Conservation (phyloP, 1,284 basidiomycete genomes). For the Ustilago bromivora region DNA sequence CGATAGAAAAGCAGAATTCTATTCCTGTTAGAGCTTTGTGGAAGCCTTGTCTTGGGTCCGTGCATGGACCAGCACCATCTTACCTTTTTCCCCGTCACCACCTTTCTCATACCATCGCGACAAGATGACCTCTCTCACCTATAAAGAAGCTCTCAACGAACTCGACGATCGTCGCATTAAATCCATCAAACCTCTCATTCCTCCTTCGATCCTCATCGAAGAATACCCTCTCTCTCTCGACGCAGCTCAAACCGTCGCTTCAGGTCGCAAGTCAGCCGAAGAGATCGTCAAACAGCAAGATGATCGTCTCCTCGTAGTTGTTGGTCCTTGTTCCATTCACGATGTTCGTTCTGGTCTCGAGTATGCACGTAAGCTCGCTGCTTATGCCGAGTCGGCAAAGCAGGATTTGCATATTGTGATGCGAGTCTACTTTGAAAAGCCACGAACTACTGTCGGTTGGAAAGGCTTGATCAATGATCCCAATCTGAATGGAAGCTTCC, state of each 20-base stretch:
- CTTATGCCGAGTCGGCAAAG: slow-evolving; percentile 82
- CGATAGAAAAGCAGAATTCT: too few species aligned
- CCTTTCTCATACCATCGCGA: background rate
- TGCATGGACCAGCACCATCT: background rate
- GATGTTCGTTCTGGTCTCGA: slow-evolving; percentile 67
- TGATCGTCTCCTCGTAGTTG: slow-evolving; percentile 66
- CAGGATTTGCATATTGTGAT: slow-evolving; percentile 94
- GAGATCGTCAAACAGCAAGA: slow-evolving; percentile 63
- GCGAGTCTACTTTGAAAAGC: slow-evolving; percentile 72
- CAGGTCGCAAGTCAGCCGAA: slow-evolving; percentile 58
- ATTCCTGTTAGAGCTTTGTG: too few species aligned
- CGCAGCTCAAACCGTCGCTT: slow-evolving; percentile 59
- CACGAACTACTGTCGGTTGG: slow-evolving; percentile 93
- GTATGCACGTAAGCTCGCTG: slow-evolving; percentile 74
- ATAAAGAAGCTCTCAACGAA: slow-evolving; percentile 63
- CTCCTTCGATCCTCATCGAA: slow-evolving; percentile 66
- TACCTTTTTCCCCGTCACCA: slow-evolving; percentile 3
- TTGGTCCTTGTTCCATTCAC: slow-evolving; percentile 68
- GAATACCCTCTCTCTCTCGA: slow-evolving; percentile 63
- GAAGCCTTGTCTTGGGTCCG: background rate
- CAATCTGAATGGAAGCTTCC: slow-evolving; percentile 82
- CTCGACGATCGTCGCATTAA: slow-evolving; percentile 67
- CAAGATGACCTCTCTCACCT: slow-evolving; percentile 33
- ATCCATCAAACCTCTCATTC: slow-evolving; percentile 65
- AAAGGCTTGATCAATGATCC: slow-evolving; percentile 97